Evolutionary conservation across 2,329 filamentous ascomycete species (phyloP).

Genomic region (Pseudocercospora musae): DNA sequence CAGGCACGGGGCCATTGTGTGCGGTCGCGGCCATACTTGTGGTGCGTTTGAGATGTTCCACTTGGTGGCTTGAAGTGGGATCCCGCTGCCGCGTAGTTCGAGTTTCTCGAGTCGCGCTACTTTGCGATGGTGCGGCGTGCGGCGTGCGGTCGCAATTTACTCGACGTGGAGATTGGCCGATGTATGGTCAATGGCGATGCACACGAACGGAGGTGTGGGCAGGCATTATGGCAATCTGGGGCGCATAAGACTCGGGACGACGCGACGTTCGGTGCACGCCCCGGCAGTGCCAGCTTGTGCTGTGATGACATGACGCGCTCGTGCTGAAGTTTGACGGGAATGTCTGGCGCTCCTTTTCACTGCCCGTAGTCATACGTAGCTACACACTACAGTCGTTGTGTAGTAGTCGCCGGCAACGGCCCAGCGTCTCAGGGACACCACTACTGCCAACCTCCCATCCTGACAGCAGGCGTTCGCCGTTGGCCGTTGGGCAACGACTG

Average conservation of each 20-base stretch:
- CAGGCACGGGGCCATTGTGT: constrained; percentile 3
- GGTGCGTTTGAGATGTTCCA: not conserved
- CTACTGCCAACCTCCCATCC: not conserved
- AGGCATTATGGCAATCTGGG: not conserved
- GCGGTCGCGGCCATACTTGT: constrained; percentile 16
- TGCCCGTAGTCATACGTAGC: no score
- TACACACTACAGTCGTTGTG: no score
- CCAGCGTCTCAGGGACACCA: not conserved
- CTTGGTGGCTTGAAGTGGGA: not conserved
- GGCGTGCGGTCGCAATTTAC: not conserved
- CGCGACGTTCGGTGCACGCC: not conserved
- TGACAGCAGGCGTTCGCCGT: no score
- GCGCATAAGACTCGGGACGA: no score
- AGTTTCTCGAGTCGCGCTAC: constrained; percentile 1
- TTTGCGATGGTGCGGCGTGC: not conserved
- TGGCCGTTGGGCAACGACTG: not conserved
- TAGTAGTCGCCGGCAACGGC: not conserved
- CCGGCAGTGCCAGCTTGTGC: no score
- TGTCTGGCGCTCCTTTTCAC: not conserved
- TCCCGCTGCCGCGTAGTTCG: not conserved
- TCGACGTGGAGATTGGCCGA: not conserved
- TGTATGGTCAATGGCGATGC: not conserved
- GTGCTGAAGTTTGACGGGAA: not conserved
- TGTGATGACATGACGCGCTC: not conserved
- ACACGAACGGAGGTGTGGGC: no score